phyloP scores from a whole-genome alignment of 2,329 filamentous ascomycete genomes.

The Cytospora schulzeri region DNA sequence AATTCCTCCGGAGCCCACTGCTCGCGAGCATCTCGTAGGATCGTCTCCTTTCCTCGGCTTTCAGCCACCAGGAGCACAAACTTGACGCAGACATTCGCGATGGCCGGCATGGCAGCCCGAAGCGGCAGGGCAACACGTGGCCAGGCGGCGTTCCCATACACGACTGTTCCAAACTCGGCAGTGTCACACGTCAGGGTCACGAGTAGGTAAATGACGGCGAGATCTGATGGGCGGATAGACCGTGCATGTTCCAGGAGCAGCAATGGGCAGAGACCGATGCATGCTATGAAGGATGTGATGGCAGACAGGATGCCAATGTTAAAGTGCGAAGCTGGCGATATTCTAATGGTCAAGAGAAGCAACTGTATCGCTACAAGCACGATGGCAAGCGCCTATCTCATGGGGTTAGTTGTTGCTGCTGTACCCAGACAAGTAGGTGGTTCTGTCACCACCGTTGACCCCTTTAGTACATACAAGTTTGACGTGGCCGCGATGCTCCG shows the following conservation, averaged over 20 bases:
- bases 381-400: background rate
- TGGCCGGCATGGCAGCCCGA: background rate
- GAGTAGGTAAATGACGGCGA: background rate
- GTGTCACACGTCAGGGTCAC: background rate
- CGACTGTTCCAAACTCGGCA: background rate
- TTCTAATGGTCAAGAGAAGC: background rate
- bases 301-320: background rate
- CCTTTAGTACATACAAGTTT: background rate
- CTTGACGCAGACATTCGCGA: slow-evolving; percentile 1
- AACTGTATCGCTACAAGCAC: background rate
- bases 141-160: background rate
- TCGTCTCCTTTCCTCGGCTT: slow-evolving; percentile 27
- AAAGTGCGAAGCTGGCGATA: background rate
- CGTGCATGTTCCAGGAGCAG: background rate
- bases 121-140: background rate
- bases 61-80: slow-evolving; percentile 30
- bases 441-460: background rate
- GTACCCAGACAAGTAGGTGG: too few relatives aligned
- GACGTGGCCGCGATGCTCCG: background rate
- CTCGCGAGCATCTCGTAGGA: slow-evolving; percentile 20
- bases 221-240: slow-evolving; percentile 2
- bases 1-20: slow-evolving; percentile 33
- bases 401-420: background rate
- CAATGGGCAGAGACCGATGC: background rate
- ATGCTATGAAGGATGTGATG: background rate